These are phyloP conservation scores for Emmonsia crescens DNA, from an alignment of 2,329 filamentous ascomycete species.

Conservation along the genomic window DNA sequence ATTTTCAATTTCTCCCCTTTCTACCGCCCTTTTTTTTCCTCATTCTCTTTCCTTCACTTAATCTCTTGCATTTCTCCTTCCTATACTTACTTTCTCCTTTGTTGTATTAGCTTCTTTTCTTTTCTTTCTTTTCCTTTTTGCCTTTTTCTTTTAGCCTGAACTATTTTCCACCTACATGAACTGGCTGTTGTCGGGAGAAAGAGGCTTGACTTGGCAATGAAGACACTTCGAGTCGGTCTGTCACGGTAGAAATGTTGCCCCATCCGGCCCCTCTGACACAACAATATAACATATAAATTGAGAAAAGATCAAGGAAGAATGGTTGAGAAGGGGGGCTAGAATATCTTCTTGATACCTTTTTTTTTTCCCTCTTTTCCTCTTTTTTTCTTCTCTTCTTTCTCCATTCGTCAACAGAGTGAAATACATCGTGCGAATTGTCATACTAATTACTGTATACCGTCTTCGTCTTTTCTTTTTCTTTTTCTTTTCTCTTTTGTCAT, in stretches of 20 bases:
- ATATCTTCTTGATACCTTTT: not conserved
- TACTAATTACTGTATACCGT: no score
- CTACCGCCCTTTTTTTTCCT: not conserved
- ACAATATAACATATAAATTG: not conserved
- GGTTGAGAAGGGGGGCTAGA: not conserved
- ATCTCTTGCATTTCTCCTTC: constrained; percentile 4
- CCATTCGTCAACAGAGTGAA: not conserved
- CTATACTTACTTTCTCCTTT: not conserved
- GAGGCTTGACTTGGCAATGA: not conserved
- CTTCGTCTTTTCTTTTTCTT: not conserved
- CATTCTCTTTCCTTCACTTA: not conserved
- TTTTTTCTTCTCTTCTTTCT: not conserved
- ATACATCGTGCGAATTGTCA: no score
- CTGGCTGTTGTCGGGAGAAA: not conserved
- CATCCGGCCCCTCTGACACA: not conserved
- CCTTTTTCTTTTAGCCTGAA: not conserved
- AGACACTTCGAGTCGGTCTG: not conserved
- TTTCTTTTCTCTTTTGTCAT: not conserved
- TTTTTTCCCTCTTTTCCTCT: not conserved
- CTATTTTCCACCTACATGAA: not conserved
- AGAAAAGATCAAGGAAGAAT: not conserved
- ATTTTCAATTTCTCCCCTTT: not conserved
- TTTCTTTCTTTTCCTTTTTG: not conserved
- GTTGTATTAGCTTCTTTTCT: not conserved
- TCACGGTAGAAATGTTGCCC: not conserved